A percentile compares a stretch with the other conserved stretches of the same genome.
phyloP scores from a whole-genome alignment of 208 protist genomes.

The Crithidia brevicula region DNA sequence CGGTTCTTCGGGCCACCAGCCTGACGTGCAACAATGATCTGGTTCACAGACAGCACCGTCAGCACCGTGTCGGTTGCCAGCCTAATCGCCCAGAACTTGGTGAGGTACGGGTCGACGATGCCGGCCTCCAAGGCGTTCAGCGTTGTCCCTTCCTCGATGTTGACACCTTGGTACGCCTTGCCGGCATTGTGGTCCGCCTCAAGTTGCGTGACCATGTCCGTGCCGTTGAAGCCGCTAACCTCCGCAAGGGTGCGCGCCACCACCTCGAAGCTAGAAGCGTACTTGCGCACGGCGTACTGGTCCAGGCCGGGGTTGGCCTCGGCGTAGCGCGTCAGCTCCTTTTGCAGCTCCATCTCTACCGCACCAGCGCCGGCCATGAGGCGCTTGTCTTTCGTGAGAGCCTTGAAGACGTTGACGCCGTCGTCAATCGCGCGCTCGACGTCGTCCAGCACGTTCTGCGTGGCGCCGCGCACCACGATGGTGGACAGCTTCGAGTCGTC shows the following conservation, averaged over 20 bases:
- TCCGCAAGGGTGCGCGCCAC: slow-evolving; percentile 98
- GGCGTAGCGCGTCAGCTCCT: slow-evolving; percentile 84
- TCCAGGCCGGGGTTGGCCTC: slow-evolving; percentile 95
- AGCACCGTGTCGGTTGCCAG: slow-evolving; percentile 97
- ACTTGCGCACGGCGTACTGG: slow-evolving; percentile 99
- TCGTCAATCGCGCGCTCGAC: slow-evolving; percentile 97
- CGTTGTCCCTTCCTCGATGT: slow-evolving; percentile 91
- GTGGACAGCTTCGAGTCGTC: slow-evolving; percentile 96
- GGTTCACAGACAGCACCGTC: slow-evolving; percentile 95
- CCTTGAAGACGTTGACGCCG: slow-evolving; percentile 98
- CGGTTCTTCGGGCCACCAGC: slow-evolving; percentile 96
- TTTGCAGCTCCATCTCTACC: slow-evolving; percentile 96
- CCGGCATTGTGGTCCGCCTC: slow-evolving; percentile 96
- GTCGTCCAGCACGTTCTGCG: slow-evolving; percentile 98
- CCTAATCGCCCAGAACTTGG: slow-evolving; percentile 95
- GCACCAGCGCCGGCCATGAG: slow-evolving; percentile 98
- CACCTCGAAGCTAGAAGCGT: slow-evolving; percentile 97
- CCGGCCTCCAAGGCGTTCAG: slow-evolving; percentile 82
- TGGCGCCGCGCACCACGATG: slow-evolving; percentile 98
- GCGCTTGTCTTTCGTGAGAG: slow-evolving; percentile 93
- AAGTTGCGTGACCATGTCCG: slow-evolving; percentile 96
- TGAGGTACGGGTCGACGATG: slow-evolving; percentile 95
- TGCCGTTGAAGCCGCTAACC: slow-evolving; percentile 97
- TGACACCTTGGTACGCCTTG: slow-evolving; percentile 92
- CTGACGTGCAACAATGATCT: slow-evolving; percentile 99